phyloP scores from a whole-genome alignment of 2,329 filamentous ascomycete species.

The Aspergillus niger region DNA sequence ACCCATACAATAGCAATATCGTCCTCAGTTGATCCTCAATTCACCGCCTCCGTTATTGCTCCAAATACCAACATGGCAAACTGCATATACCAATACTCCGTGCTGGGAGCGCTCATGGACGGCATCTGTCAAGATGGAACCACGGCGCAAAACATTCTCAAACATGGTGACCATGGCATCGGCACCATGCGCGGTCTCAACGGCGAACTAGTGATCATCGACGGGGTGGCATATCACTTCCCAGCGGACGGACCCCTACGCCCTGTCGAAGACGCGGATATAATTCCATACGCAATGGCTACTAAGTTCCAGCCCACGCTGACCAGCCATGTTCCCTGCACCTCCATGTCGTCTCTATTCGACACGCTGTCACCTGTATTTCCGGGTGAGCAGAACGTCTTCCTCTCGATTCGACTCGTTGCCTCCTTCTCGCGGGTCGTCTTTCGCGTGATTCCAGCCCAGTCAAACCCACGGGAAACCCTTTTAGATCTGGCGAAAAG shows the following conservation, averaged over 20 bases:
- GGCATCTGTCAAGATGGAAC: constrained; percentile 47
- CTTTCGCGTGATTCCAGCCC: constrained; percentile 10
- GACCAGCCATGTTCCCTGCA: constrained; percentile 11
- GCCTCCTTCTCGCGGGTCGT: constrained; percentile 1
- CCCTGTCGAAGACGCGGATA: constrained; percentile 35
- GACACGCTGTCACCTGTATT: constrained; percentile 15
- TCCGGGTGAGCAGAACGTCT: constrained; percentile 14
- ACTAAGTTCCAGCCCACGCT: constrained; percentile 33
- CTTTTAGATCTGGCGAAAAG: constrained; percentile 24
- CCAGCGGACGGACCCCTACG: not conserved
- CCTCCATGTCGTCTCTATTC: constrained; percentile 7
- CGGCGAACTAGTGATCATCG: constrained; percentile 48
- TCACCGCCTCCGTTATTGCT: too few relatives aligned
- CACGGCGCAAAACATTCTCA: constrained; percentile 35
- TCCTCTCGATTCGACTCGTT: constrained; percentile 15
- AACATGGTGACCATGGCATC: constrained; percentile 47
- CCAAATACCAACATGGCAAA: too few relatives aligned
- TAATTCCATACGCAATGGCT: constrained; percentile 43
- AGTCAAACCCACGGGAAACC: constrained; percentile 6
- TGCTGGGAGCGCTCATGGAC: constrained; percentile 49
- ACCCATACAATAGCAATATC: too few relatives aligned
- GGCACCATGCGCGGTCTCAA: constrained; percentile 48
- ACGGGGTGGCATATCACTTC: constrained; percentile 47
- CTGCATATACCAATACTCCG: constrained; percentile 41
- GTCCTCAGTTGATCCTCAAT: too few relatives aligned